These are phyloP conservation scores for Lantana camara DNA, from an alignment of 257 asterid species.

Conservation along the genomic window DNA sequence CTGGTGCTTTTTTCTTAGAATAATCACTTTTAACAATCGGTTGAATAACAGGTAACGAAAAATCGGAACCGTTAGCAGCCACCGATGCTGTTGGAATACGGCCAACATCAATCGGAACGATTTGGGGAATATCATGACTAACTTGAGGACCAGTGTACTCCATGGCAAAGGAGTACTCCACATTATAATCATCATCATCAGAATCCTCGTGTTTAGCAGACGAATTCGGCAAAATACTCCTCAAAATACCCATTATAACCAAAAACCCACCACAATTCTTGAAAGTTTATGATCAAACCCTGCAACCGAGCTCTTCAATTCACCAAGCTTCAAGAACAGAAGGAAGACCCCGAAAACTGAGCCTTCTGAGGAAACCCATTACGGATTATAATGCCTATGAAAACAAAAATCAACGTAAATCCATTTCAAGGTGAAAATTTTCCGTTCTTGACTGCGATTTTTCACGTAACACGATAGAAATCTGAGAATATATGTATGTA, in stretches of 20 bases:
- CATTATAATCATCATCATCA: slow-evolving; percentile 35
- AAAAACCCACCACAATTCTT: slow-evolving; percentile 17
- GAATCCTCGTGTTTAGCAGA: slow-evolving; percentile 27
- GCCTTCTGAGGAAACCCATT: slow-evolving; percentile 3
- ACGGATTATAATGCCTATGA: no score
- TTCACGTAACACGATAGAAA: not conserved
- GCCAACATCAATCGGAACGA: slow-evolving; percentile 62
- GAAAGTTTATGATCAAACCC: slow-evolving; percentile 1
- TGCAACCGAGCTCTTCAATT: slow-evolving; percentile 3
- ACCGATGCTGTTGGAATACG: slow-evolving; percentile 68
- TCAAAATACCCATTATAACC: slow-evolving; percentile 38
- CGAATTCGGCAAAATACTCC: slow-evolving; percentile 31
- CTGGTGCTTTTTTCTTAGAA: slow-evolving; percentile 31
- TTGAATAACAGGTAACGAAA: slow-evolving; percentile 63
- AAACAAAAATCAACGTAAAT: not conserved
- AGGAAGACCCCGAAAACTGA: not conserved
- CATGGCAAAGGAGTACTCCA: slow-evolving; percentile 71
- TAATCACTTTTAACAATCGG: slow-evolving; percentile 51
- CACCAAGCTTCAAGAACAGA: not conserved
- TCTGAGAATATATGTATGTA: no score
- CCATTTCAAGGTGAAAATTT: not conserved
- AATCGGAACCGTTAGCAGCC: slow-evolving; percentile 40
- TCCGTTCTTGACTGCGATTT: not conserved
- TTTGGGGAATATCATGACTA: slow-evolving; percentile 64
- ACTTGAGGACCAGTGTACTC: slow-evolving; percentile 83